Percentiles rank a stretch among this genome's conserved stretches.
phyloP scores from a whole-genome alignment of 352 stramenopile genomes.

The Blastocystis sp. region DNA sequence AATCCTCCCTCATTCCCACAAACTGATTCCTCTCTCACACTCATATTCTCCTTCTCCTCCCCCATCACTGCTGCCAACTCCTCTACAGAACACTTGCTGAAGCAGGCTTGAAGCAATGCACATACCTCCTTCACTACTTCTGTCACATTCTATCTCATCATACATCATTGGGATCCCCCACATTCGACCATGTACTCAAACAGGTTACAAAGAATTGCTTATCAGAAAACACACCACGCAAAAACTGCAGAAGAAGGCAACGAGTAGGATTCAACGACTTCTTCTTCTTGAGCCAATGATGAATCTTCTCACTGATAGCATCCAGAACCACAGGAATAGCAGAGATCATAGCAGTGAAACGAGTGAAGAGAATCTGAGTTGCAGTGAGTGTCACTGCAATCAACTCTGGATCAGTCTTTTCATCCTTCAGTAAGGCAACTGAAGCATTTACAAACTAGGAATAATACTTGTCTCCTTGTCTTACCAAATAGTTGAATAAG shows the following conservation, averaged over 20 bases:
- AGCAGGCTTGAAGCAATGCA: not conserved
- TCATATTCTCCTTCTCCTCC: not conserved
- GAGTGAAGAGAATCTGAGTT: not conserved
- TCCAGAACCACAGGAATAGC: not conserved
- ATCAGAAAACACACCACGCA: not conserved
- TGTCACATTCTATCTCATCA: not conserved
- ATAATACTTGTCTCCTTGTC: not conserved
- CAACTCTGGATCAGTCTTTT: not conserved
- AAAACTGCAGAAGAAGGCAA: not conserved
- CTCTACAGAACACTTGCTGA: not conserved
- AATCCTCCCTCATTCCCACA: no score
- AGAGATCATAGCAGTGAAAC: not conserved
- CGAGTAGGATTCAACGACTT: not conserved
- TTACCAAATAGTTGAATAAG: not conserved
- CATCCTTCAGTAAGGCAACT: not conserved
- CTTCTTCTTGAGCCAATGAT: conserved; percentile 5
- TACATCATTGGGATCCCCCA: not conserved
- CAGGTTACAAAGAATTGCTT: not conserved
- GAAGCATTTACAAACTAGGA: not conserved
- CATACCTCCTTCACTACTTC: not conserved
- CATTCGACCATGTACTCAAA: not conserved
- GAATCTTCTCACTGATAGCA: not conserved
- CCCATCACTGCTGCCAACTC: not conserved
- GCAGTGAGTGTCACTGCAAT: not conserved
- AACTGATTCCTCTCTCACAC: not conserved